Base-by-base conservation (phyloP, 2,329 filamentous ascomycete genomes). In the Xylariomycetidae sp. region DNA sequence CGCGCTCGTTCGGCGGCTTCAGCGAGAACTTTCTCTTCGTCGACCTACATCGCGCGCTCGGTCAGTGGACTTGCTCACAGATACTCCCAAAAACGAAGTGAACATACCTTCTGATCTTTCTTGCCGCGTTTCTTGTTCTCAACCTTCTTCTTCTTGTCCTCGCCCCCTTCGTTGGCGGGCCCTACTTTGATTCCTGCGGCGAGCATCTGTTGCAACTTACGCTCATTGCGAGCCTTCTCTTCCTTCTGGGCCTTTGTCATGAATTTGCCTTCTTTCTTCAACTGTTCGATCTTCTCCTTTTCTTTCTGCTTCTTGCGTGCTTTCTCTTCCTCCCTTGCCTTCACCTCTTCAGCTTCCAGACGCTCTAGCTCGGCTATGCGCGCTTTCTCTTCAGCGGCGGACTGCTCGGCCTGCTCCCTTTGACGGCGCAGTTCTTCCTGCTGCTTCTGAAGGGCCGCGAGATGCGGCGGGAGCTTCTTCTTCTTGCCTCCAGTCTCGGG, bases 261-360 rank as follows among this genome's bases (percentile, higher is more conserved):
- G 61, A 83, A 90, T 54, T 86, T 90, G 57, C 86, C 86, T 58
- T 88, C 85, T 59, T 84, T 86, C 74, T 90, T 92, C 36, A 87
- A 74, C 64, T 90, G 82, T 55, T 92, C 86, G 40, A 90, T 80
- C 61, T 76, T 85, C 59, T 89, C 83, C 68, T 85, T 90, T 52
- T 93, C 86, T 56, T 77, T 87, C 52, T 87, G 84, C 69, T 90
- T 92, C 71, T 85, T 90, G 26, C 78, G 63, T 2, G 79, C 78
- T 60, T 77, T 85, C 32, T 79, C 77, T 53, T 90, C 86, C 50
- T 85, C 83, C 45, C 68, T 79, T 37, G 70, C 72, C 63, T 79
- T 78, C 37, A 65, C 58, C 50, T 89, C 85, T 57, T 90, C 86
- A 7, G 69, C 76, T 24, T 71, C 73, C 33, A 63, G 58, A 29